Percentiles rank a stretch among this genome's conserved stretches.
phyloP scores from a whole-genome alignment of 208 protist genomes.

The Sergeia podlipaevii region DNA sequence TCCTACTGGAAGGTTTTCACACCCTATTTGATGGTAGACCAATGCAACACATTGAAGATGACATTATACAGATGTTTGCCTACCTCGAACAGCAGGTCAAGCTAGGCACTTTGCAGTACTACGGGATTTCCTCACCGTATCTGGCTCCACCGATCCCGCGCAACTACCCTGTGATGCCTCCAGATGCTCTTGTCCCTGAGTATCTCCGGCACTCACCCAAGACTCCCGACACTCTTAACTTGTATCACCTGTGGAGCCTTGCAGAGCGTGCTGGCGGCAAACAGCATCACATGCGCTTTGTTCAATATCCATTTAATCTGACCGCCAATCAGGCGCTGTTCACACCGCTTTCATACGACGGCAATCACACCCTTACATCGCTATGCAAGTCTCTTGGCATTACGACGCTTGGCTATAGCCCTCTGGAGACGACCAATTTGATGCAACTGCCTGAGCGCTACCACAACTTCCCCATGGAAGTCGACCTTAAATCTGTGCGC shows the following conservation, averaged over 20 bases:
- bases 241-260: constrained; percentile 67
- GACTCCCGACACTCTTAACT: constrained; percentile 49
- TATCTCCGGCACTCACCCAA: constrained; percentile 53
- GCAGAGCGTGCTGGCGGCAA: constrained; percentile 50
- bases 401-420: constrained; percentile 74
- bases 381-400: constrained; percentile 62
- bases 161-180: constrained; percentile 62
- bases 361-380: constrained; percentile 70
- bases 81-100: constrained; percentile 82
- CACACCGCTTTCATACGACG: constrained; percentile 75
- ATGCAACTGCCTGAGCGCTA: constrained; percentile 86
- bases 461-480: constrained; percentile 86
- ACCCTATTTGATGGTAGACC: constrained; percentile 76
- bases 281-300: constrained; percentile 80
- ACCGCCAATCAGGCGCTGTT: constrained; percentile 75
- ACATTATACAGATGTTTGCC: constrained; percentile 78
- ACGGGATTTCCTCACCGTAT: constrained; percentile 75
- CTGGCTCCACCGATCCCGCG: constrained; percentile 71
- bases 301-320: constrained; percentile 87
- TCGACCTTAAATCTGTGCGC: constrained; percentile 72
- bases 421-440: constrained; percentile 79
- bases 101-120: constrained; percentile 77
- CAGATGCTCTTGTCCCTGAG: constrained; percentile 77
- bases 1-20: constrained; percentile 80
- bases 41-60: constrained; percentile 67